Evolutionary conservation across 1,284 basidiomycete genomes (phyloP), one percentile per base, ranked within the genome.

Genomic region (Sanghuangporus weigelae): DNA sequence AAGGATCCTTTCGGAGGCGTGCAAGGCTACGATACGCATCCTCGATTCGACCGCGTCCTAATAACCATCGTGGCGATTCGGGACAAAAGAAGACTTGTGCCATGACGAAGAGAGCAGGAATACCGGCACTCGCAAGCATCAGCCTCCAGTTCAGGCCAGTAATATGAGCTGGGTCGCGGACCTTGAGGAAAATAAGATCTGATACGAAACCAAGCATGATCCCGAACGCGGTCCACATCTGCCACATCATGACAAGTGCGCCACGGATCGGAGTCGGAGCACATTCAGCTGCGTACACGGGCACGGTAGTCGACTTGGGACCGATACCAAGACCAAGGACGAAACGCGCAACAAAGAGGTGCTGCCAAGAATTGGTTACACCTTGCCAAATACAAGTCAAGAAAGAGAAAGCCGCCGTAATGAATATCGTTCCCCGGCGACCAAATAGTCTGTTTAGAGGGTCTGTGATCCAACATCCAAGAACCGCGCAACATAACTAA

Each of bases 321-420:
- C 86, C 87, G 78, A 90, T 87, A 23, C 86, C 87, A 44, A 89
- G 69, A n/a, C 86, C 86, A 7, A 90, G 78, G 5, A 87, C 73
- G 3, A 88, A 69, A 51, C 86, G 82, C 53, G 81, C 80, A 40
- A 82, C 76, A 66, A 78, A 75, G 51, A 78, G 72, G 23, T 64
- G 59, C 21, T 57, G 35, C 63, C 63, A 64, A 19, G 68, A 74
- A 49, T 75, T 72, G 4, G 77, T 75, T 39, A 76, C 71, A 7
- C 74, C 88, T 35, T 80, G 80, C 54, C 82, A 84, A 68, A 92
- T 84, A 50, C 84, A 83, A 21, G 82, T 78, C 46, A 84, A 69
- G 11, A 84, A 81, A 68, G 73, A 84, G 71, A 87, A 69, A 56
- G 83, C 73, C 31, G 83, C 86, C 53, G 84, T 83, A 73, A 89